Evolutionary conservation across 83 land plant genomes (phyloP), one percentile per base, ranked within the genome.

Genomic region (Thuja plicata): DNA sequence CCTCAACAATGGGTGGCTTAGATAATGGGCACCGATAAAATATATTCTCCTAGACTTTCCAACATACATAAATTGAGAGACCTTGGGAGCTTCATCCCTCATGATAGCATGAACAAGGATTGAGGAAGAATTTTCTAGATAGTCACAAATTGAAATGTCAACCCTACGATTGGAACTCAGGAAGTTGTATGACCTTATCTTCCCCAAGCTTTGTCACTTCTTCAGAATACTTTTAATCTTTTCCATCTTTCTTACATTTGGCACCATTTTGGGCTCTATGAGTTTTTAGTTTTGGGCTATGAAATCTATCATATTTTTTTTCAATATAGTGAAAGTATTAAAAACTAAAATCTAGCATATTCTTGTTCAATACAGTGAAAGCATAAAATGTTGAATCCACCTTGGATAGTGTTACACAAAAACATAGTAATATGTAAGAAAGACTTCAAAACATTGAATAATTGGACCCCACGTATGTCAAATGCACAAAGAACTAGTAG

Each of bases 141-240:
- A 82, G 3, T 46, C 38, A 1, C 38, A 32, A 19, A 35, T 32
- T 34, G 60, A 84, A 35, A 34, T 13, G 34, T 30, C 60, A 3
- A 52, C 60, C 66, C 66, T 60, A 27, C 66, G 34, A 19, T 62
- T 52, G 4, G 88, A 89, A 45, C 38, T 85, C 19, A 85, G 46
- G 85, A 62, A 89, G 87, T 86, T 77, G 83, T 89, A 88, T 38
- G 91, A 54, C 16, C 92, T 87, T 15, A 91, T 54, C 77, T 89
- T 89, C 84, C 62, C 60, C 77, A 94, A 77, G 24, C 92, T 92
- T 43, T 92, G 93, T 92, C 92, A 91, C 82, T 86, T 92, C 91
- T 91, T 92, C 1, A 95, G 62, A 40, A 91, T 88, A 60, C 91
- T 88, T 87, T 91, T 94, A 57, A 95, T 89, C 91, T 94, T 95